phyloP scores from a whole-genome alignment of 2,329 filamentous ascomycete genomes.

The Dothiorella sarmentorum region DNA sequence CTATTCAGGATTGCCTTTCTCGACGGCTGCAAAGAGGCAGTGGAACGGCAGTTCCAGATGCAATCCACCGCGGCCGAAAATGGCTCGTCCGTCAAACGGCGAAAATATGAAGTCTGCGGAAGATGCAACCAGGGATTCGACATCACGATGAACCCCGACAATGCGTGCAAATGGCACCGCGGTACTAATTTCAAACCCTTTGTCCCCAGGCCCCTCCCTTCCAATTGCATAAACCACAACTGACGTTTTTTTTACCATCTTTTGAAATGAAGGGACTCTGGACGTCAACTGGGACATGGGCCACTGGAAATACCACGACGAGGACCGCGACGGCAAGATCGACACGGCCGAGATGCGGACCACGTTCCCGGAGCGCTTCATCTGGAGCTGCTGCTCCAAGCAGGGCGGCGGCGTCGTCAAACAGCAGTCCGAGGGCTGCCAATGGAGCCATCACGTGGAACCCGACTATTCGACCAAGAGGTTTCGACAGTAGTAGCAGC shows the following conservation, averaged over 20 bases:
- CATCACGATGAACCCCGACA: background rate
- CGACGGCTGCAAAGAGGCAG: background rate
- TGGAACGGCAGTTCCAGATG: background rate
- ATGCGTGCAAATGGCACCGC: background rate
- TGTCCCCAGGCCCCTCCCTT: too few species aligned
- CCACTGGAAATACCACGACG: background rate
- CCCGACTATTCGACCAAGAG: background rate
- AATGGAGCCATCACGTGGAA: background rate
- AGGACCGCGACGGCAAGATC: background rate
- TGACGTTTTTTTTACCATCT: too few species aligned
- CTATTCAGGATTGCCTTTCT: background rate
- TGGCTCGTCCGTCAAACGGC: background rate
- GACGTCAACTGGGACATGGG: background rate
- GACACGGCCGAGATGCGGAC: background rate
- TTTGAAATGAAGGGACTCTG: background rate
- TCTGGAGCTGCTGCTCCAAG: constrained; percentile 9
- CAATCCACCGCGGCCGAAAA: background rate
- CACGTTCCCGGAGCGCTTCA: background rate
- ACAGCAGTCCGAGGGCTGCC: background rate
- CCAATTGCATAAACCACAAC: too few species aligned
- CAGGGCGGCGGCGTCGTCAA: background rate
- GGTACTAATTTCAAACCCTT: background rate
- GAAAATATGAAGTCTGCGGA: background rate
- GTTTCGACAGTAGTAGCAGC: background rate
- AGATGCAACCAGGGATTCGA: background rate